Evolutionary conservation across 2,329 filamentous ascomycete species (phyloP), one percentile per base, ranked within the genome.

Genomic region (Pseudogymnoascus sp.): DNA sequence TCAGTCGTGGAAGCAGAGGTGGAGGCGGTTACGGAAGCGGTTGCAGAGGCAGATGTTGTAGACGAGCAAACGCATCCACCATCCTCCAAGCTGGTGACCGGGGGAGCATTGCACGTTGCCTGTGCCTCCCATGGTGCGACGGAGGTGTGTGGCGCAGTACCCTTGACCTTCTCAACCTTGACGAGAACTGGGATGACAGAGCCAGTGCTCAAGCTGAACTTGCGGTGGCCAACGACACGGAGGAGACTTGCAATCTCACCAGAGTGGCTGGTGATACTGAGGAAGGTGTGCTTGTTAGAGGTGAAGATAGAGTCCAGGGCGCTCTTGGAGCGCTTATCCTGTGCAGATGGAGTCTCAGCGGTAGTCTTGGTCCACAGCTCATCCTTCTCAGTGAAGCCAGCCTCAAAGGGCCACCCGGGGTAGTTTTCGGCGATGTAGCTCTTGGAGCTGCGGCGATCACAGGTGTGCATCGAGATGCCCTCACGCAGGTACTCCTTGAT

Each of bases 121-220:
- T 78, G 73, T 0, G 73, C 64, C 28, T 72, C 72, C 69, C 75
- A 79, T 1, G 71, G 64, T 4, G 61, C 60, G 1, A 33, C 73
- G 0, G 70, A 71, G 0, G 73, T 73, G 6, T 73, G 65, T 1
- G 72, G 70, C 6, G 66, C 66, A 3, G 66, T 62, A 11, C 70
- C 71, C 18, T 70, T 68, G 6, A 78, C 60, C 1, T 74, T 79
- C 66, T 82, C 77, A 1, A 81, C 85, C 72, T 81, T 84, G 35
- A 90, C 81, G 1, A 90, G 77, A 2, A 87, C 84, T 0, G 87
- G 86, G 28, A 90, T 86, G 6, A 87, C 81, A 62, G 85, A 81
- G 7, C 87, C 87, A 0, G 87, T 90, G n/a, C 76, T 77, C 11
- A 90, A 75, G 2, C 75, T 71, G 69, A 89, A 90, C 2, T 73